Evolutionary conservation across 2,329 filamentous ascomycete genomes (phyloP).

Genomic region (Didymella glomerata): DNA sequence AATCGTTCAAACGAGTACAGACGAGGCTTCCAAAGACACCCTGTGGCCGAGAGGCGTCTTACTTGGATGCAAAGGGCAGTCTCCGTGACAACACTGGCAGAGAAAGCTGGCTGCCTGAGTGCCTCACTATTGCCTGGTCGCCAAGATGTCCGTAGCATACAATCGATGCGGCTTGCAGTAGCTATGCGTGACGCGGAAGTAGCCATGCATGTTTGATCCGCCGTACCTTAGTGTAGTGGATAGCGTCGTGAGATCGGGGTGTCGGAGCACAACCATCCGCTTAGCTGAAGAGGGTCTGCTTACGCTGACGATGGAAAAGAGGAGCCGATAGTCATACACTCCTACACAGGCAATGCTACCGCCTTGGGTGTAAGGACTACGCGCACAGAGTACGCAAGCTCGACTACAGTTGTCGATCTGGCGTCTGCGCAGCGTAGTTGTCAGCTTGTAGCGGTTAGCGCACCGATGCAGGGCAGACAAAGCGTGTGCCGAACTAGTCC

Average conservation of each 20-base stretch:
- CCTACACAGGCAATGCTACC: constrained; percentile 14
- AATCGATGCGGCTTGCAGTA: constrained; percentile 16
- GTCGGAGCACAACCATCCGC: constrained; percentile 15
- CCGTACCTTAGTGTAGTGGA: constrained; percentile 14
- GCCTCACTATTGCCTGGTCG: constrained; percentile 17
- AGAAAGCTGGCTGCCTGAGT: constrained; percentile 4
- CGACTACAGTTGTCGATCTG: constrained; percentile 19
- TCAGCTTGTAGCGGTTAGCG: constrained; percentile 8
- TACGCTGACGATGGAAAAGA: constrained; percentile 20
- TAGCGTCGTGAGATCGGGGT: constrained; percentile 14
- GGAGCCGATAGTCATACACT: constrained; percentile 22
- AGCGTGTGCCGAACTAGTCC: constrained; percentile 12
- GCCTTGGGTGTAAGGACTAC: constrained; percentile 6
- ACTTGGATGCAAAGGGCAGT: constrained; percentile 1
- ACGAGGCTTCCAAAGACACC: constrained; percentile 6
- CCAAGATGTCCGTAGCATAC: constrained; percentile 17
- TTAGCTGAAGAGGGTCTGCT: constrained; percentile 8
- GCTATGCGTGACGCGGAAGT: constrained; percentile 12
- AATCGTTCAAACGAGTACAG: constrained; percentile 1
- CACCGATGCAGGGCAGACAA: constrained; percentile 22
- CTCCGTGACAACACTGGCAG: constrained; percentile 1
- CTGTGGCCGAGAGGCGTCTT: constrained; percentile 13
- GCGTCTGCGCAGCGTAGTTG: constrained; percentile 7
- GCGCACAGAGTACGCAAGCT: constrained; percentile 20
- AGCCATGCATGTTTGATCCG: constrained; percentile 15